phyloP scores from a whole-genome alignment of 2,329 filamentous ascomycete species.

The Trichophyton equinum region DNA sequence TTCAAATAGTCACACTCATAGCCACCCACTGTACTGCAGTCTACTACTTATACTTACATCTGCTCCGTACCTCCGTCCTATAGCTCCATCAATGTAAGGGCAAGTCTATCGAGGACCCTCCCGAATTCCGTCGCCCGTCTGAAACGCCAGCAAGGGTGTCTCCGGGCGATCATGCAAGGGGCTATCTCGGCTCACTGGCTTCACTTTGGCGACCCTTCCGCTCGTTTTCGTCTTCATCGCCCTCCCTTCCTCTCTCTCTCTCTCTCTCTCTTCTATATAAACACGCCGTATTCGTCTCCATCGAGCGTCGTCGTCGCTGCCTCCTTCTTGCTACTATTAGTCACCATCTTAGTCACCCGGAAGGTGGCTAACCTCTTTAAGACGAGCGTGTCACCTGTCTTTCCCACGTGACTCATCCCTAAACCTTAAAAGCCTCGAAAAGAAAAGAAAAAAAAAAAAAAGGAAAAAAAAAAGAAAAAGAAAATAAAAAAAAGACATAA shows the following conservation, averaged over 20 bases:
- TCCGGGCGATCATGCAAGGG: not conserved
- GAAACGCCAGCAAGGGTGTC: not conserved
- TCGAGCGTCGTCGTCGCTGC: not conserved
- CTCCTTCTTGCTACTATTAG: not conserved
- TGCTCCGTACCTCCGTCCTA: too few relatives aligned
- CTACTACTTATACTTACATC: too few relatives aligned
- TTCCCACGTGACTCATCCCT: not conserved
- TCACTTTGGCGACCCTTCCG: not conserved
- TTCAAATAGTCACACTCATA: too few relatives aligned
- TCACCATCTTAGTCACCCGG: not conserved
- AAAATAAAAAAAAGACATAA: not conserved
- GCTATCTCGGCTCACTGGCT: not conserved
- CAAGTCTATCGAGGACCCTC: not conserved
- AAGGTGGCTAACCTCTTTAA: not conserved
- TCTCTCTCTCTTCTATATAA: not conserved
- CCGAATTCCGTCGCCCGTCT: not conserved
- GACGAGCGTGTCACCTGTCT: not conserved
- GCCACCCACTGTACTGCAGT: too few relatives aligned
- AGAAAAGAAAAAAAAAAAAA: not conserved
- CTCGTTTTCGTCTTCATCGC: too few relatives aligned
- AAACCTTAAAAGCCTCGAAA: not conserved
- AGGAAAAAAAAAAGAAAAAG: not conserved
- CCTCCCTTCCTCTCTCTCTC: not conserved
- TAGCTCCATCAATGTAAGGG: not conserved
- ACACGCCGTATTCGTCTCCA: too few relatives aligned